Conservation (phyloP, 495 filamentous ascomycete genomes). For the Chaetomium fimeti region DNA sequence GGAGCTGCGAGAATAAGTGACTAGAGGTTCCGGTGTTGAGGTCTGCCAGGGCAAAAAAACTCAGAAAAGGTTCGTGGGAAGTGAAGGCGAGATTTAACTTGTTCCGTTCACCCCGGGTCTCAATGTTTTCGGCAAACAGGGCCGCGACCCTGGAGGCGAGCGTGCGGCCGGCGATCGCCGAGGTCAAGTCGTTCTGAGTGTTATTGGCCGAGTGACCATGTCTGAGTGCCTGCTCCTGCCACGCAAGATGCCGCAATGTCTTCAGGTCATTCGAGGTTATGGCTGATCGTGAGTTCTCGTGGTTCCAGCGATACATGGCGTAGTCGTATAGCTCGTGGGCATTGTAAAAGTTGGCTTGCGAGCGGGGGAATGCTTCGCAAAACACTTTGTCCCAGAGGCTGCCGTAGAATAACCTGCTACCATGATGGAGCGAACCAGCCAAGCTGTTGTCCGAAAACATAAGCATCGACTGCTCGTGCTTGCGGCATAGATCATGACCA, state of each 20-base stretch:
- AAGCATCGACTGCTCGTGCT: slow-evolving; percentile 32
- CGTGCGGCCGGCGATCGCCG: slow-evolving; percentile 44
- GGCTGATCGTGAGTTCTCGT: slow-evolving; percentile 30
- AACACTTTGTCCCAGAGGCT: slow-evolving; percentile 35
- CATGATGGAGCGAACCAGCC: slow-evolving; percentile 28
- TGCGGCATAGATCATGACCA: slow-evolving; percentile 35
- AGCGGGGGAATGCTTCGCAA: slow-evolving; percentile 26
- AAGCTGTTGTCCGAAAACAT: slow-evolving; percentile 29
- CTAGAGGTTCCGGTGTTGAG: slow-evolving; percentile 26
- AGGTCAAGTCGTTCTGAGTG: slow-evolving; percentile 38
- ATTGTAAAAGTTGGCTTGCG: slow-evolving; percentile 39
- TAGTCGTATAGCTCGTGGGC: slow-evolving; percentile 48
- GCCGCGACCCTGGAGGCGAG: slow-evolving; percentile 35
- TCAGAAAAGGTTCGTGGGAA: slow-evolving; percentile 44
- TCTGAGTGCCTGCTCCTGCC: slow-evolving; percentile 35
- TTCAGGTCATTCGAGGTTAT: slow-evolving; percentile 30
- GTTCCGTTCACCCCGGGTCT: slow-evolving; percentile 27
- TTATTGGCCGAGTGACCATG: slow-evolving; percentile 34
- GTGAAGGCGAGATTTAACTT: slow-evolving; percentile 46
- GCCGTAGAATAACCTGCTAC: slow-evolving; percentile 38
- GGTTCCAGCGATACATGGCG: slow-evolving; percentile 41
- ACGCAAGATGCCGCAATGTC: slow-evolving; percentile 35
- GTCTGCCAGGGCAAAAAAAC: slow-evolving; percentile 42
- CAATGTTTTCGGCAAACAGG: slow-evolving; percentile 36
- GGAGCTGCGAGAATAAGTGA: slow-evolving; percentile 35